Base-by-base conservation (phyloP, 257 asterid genomes). In the Gentiana straminea region DNA sequence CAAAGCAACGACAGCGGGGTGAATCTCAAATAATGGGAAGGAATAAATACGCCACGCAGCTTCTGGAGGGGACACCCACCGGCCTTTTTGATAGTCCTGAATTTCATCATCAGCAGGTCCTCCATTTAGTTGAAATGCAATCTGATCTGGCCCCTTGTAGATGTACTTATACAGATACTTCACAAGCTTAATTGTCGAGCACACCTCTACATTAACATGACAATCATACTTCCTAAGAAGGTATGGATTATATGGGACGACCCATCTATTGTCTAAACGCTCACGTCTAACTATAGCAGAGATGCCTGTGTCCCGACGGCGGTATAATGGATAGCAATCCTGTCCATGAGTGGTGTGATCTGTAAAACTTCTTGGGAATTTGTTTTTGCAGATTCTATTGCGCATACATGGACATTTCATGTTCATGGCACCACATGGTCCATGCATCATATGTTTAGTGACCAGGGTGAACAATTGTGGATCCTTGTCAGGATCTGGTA, bases 111-210 rank as follows among this genome's bases (percentile, higher is more conserved):
- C 5, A 34, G 35, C 35, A n/a, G n/a, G 2, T 0, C 36, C 8
- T 0, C 0, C 1, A 1, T 1, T 1, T 4, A 1, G 1, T 41
- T 48, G 0, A 48, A 3, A n/a, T n/a, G n/a, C 1, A 2, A 0
- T 13, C 15, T 1, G 24, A 7, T 49, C 64, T 7, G n/a, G 55
- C 0, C 43, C 32, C 8, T 32, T 60, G 8, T 10, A 60, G 0
- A 41, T 8, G 4, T 58, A 58, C 3, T 45, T 45, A 5, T 43
- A 47, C 1, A 54, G 0, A 13, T 54, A 54, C 4, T 54, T 35
- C 1, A 54, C 58, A 3, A 54, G 9, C 6, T 35, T 54, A 7
- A 54, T 0, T 0, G 1, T 33, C 12, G 58, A 54, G 6, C 55
- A 59, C 1, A 59, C 7, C 8, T 49, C 64, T 0, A 59, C 55